These are phyloP conservation scores for Juglanconis oblonga DNA, from an alignment of 2,329 filamentous ascomycete genomes.

Conservation along the genomic window DNA sequence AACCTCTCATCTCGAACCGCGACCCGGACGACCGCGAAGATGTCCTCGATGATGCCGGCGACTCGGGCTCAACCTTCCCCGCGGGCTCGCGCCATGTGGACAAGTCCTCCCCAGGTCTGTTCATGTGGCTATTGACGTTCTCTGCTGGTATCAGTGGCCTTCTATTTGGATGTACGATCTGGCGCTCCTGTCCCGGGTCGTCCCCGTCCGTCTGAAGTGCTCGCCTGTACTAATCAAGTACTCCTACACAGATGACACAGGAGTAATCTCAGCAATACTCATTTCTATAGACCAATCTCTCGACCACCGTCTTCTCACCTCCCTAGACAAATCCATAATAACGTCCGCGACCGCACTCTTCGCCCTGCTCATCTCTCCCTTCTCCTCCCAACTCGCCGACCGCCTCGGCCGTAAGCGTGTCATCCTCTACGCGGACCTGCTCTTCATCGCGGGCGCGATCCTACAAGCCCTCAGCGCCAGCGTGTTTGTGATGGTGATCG, in stretches of 20 bases:
- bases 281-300: slow-evolving; percentile 62
- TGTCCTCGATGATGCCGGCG: slow-evolving; percentile 27
- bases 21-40: slow-evolving; percentile 22
- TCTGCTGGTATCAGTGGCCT: slow-evolving; percentile 66
- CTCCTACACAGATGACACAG: slow-evolving; percentile 54
- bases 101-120: slow-evolving; percentile 39
- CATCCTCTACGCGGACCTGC: slow-evolving; percentile 60
- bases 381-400: slow-evolving; percentile 64
- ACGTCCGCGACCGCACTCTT: slow-evolving; percentile 68
- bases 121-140: slow-evolving; percentile 60
- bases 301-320: slow-evolving; percentile 53
- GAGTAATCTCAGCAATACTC: slow-evolving; percentile 66
- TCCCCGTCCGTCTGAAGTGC: not conserved
- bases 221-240: slow-evolving; percentile 7
- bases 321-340: slow-evolving; percentile 67
- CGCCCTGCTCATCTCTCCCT: slow-evolving; percentile 61
- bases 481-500: slow-evolving; percentile 64
- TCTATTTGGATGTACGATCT: slow-evolving; percentile 60
- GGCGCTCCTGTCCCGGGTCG: not conserved
- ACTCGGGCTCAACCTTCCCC: slow-evolving; percentile 7
- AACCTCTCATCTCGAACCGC: slow-evolving; percentile 35
- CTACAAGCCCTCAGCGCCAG: slow-evolving; percentile 58
- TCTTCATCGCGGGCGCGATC: slow-evolving; percentile 67
- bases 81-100: slow-evolving; percentile 13
- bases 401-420: slow-evolving; percentile 58